phyloP scores from a whole-genome alignment of 306 rosid genomes.

The Fagus sylvatica region DNA sequence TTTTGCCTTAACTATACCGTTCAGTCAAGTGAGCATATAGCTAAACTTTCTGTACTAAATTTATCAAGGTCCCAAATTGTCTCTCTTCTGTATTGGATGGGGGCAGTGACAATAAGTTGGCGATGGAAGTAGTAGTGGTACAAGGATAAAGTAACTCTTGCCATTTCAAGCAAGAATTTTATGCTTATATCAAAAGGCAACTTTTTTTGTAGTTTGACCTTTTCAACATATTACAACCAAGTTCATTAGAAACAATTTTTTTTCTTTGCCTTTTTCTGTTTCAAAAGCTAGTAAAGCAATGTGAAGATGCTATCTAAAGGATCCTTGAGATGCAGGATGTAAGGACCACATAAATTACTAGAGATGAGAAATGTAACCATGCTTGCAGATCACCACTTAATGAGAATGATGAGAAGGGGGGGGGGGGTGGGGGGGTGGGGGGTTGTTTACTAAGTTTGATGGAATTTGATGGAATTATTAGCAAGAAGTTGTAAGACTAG shows the following conservation, averaged over 20 bases:
- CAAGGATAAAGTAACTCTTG: neutral
- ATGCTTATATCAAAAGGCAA: neutral
- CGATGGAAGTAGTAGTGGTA: neutral
- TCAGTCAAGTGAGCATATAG: neutral
- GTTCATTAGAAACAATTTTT: neutral
- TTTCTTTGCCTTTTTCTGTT: too few species aligned
- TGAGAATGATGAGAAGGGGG: neutral
- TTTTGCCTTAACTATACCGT: neutral
- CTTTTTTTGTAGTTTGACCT: neutral
- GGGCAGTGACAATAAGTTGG: neutral
- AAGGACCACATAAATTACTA: too few species aligned
- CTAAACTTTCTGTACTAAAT: neutral
- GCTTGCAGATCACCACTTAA: neutral
- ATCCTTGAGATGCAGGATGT: too few species aligned
- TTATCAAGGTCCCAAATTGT: neutral
- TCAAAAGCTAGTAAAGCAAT: too few species aligned
- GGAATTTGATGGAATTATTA: neutral
- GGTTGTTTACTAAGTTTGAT: neutral
- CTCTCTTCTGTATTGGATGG: neutral
- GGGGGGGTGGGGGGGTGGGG: too few species aligned
- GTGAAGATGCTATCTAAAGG: too few species aligned
- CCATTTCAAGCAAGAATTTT: neutral
- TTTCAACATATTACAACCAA: neutral
- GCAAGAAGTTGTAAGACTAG: neutral
- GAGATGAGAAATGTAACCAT: too few species aligned